A percentile compares a stretch with the other conserved stretches of the same genome.
Evolutionary conservation across 805 yeast species (phyloP).

Genomic region (Candida berthetii): DNA sequence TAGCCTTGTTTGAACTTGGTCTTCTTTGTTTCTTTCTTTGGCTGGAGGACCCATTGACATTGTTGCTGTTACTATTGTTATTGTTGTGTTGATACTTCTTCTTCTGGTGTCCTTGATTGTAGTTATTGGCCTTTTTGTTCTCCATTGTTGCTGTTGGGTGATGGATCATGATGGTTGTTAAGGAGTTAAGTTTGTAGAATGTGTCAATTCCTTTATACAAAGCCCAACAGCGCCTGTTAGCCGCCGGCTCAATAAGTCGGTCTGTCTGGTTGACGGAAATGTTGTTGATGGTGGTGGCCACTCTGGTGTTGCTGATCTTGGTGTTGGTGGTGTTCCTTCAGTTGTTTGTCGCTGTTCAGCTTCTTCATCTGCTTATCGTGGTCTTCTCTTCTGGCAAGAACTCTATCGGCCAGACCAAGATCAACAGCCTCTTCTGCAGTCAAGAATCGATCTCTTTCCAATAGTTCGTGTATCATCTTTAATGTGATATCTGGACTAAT

Average conservation of each 20-base stretch:
- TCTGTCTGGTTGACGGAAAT: neutral
- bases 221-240: too few species aligned
- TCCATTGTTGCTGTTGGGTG: neutral
- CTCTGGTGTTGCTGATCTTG: too few species aligned
- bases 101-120: too few species aligned
- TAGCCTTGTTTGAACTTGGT: neutral
- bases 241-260: neutral
- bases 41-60: too few species aligned
- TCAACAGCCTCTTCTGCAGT: slow-evolving; percentile 23
- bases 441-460: slow-evolving; percentile 20
- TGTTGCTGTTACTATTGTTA: neutral
- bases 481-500: slow-evolving; percentile 12
- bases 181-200: neutral
- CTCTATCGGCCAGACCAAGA: slow-evolving; percentile 25
- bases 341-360: neutral
- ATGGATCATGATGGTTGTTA: too few species aligned
- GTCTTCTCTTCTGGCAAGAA: slow-evolving; percentile 13
- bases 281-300: too few species aligned
- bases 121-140: neutral
- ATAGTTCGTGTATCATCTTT: slow-evolving; percentile 11
- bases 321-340: neutral
- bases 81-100: neutral
- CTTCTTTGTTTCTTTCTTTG: neutral
- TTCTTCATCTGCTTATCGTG: neutral
- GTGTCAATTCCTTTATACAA: neutral